Base-by-base conservation (phyloP, 2,329 filamentous ascomycete species). In the Arthrobotrys musiformis region DNA sequence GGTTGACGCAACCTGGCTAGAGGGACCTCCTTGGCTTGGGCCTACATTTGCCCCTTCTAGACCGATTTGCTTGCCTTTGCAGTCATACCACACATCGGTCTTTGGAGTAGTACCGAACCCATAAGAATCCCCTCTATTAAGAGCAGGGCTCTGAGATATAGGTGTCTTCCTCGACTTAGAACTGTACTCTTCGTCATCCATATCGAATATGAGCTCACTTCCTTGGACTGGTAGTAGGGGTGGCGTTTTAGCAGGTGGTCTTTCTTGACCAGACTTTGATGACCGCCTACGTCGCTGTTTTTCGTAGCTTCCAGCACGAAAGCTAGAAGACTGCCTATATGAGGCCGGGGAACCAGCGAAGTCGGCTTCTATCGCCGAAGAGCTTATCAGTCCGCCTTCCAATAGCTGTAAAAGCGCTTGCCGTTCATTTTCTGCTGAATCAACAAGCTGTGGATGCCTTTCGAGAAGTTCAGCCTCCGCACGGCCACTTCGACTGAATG, bases 191-290 rank as follows among this genome's bases (percentile, higher is more conserved):
- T 93, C 93, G 40, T 96, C 93, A 73, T 97, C 94, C 93, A 97
- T 97, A 79, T 93, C 90, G 82, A 97, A 97, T 83, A 97, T 97
- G 67, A 97, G 86, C 80, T 97, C 94, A 40, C 87, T 87, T 0
- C 69, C 87, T 85, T 0, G 91, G 6, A 52, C 94, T 19, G 87
- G 87, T 81, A 89, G 93, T 0, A 91, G 87, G 67, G 89, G 90
- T 50, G 95, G 85, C 17, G 85, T 86, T 0, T 93, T 93, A 69
- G 89, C 92, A 62, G 88, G 86, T 0, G 87, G 86, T 76, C 89
- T 89, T 78, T 89, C 90, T 13, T 83, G 85, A 19, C 81, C 81
- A 4, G 80, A 80, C 69, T 86, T 88, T 0, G 85, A 85, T 72
- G 85, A 88, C 62, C 84, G 84, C 66, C 86, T 26, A 30, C 73